Conservation (phyloP, 2,329 filamentous ascomycete genomes). For the Pyricularia pennisetigena region DNA sequence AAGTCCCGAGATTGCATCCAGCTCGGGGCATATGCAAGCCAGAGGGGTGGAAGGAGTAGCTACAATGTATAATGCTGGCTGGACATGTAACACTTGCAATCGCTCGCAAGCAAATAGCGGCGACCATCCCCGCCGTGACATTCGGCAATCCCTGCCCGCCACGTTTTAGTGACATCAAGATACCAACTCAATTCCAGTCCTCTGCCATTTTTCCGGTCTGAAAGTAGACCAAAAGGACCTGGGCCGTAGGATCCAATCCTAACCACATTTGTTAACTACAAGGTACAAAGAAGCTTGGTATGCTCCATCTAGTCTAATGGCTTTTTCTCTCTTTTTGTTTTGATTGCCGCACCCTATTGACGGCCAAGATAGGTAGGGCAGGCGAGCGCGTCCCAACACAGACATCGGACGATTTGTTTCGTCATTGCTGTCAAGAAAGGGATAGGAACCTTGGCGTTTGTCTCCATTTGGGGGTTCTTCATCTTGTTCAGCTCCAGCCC, state of each 20-base stretch:
- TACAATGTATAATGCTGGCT: not conserved
- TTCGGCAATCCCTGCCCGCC: not conserved
- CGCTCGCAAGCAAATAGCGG: not conserved
- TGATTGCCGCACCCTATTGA: not conserved
- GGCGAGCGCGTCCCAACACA: not conserved
- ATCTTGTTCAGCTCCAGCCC: not conserved
- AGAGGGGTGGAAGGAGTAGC: no score
- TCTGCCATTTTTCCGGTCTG: not conserved
- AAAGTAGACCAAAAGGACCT: not conserved
- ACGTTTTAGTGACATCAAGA: not conserved
- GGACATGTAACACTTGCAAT: not conserved
- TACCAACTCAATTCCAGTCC: not conserved
- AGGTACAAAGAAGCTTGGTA: no score
- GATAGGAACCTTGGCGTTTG: not conserved
- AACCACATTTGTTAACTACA: no score
- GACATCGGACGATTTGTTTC: not conserved
- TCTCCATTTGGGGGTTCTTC: not conserved
- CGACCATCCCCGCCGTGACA: not conserved
- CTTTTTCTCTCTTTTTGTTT: no score
- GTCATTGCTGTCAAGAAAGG: not conserved
- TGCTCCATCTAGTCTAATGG: not conserved
- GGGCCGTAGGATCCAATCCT: no score
- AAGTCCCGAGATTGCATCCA: not conserved
- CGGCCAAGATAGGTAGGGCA: not conserved
- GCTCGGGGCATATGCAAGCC: not conserved